Percentiles rank a stretch among this genome's conserved stretches.
Conservation (phyloP, 1,284 basidiomycete genomes). For the Ceratobasidium papillatum region DNA sequence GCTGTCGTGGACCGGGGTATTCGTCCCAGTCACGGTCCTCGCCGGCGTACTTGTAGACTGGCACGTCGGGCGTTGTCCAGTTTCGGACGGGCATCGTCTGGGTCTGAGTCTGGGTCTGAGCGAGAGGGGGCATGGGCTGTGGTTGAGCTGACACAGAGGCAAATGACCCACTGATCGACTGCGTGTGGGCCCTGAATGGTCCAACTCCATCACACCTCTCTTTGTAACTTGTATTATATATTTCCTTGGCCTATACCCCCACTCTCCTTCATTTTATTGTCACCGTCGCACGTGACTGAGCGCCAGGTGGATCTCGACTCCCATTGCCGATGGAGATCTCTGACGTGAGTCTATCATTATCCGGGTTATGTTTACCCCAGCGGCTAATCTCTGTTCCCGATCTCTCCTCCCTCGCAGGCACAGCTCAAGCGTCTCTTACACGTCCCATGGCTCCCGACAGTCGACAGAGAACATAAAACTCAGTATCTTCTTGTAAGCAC, state of each 20-base stretch:
- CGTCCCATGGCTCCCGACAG: constrained; percentile 11
- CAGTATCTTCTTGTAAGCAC: background rate
- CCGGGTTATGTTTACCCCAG: no score
- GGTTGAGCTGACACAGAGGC: background rate
- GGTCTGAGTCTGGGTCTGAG: no score
- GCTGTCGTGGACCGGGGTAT: background rate
- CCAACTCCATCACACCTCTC: no score
- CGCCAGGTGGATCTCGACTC: background rate
- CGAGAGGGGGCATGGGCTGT: constrained; percentile 20
- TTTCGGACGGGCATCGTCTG: background rate
- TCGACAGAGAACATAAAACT: constrained; percentile 12
- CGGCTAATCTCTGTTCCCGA: no score
- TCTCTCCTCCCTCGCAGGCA: background rate
- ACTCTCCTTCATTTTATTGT: no score
- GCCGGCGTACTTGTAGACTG: background rate
- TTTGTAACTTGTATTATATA: no score
- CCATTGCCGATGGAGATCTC: constrained; percentile 35
- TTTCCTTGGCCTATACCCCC: no score
- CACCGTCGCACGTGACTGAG: background rate
- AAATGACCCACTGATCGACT: no score
- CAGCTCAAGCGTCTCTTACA: constrained; percentile 1
- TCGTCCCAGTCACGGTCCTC: constrained; percentile 4
- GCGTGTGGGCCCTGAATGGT: background rate
- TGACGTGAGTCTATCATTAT: background rate
- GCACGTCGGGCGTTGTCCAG: background rate